Percentiles rank a stretch among this genome's conserved stretches.
These are phyloP conservation scores for Verticillium tricorpus DNA, from an alignment of 2,329 filamentous ascomycete species.

Conservation along the genomic window DNA sequence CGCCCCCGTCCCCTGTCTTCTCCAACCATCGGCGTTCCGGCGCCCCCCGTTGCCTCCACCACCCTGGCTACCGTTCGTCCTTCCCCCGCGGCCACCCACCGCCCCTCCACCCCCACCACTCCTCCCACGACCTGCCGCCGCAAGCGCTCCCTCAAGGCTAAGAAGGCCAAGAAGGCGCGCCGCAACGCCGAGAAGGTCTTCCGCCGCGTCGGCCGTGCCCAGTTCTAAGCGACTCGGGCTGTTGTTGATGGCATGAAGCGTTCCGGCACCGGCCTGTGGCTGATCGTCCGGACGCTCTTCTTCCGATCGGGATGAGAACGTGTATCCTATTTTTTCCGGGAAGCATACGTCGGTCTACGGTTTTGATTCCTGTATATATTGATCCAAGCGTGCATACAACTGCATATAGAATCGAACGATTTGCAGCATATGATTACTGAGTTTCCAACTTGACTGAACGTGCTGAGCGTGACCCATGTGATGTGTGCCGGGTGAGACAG, in stretches of 20 bases:
- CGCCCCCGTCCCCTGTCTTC: constrained; percentile 2
- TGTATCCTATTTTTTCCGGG: neutral
- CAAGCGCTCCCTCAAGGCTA: constrained; percentile 11
- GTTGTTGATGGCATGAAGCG: neutral
- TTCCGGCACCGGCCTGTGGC: neutral
- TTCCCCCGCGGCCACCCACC: constrained; percentile 6
- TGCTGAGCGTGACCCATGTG: neutral
- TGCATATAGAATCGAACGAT: neutral
- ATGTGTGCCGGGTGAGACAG: neutral
- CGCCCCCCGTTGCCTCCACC: constrained; percentile 1
- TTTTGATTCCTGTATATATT: constrained; percentile 4
- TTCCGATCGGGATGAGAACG: neutral
- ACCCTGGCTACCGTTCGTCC: constrained; percentile 8
- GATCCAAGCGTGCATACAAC: constrained; percentile 2
- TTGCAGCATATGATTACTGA: neutral
- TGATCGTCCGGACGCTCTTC: neutral
- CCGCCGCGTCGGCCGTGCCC: constrained; percentile 3
- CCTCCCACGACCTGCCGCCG: constrained; percentile 10
- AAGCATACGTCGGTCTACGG: neutral
- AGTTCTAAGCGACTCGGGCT: constrained; percentile 2
- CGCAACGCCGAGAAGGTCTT: constrained; percentile 2
- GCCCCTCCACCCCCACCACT: constrained; percentile 19
- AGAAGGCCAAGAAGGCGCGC: constrained; percentile 1
- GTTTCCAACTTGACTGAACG: neutral
- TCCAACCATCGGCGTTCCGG: constrained; percentile 1